A percentile compares a stretch with the other conserved stretches of the same genome.
These are phyloP conservation scores for Aspergillus sclerotiicarbonarius DNA, from an alignment of 495 filamentous ascomycete species.

Conservation along the genomic window DNA sequence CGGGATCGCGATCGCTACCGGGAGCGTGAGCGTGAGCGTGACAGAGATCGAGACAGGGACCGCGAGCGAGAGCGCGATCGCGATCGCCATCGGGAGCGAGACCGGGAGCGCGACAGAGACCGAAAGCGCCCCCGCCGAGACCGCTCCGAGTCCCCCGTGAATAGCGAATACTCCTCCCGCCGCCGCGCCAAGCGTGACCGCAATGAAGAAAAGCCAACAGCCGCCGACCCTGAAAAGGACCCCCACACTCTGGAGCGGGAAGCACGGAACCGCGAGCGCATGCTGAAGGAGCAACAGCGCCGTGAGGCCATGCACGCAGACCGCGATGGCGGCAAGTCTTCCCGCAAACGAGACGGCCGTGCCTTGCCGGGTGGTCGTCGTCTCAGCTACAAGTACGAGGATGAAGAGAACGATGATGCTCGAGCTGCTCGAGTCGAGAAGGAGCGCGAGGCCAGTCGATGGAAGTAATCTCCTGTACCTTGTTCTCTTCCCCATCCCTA, in stretches of 20 bases:
- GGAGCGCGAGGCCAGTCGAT: constrained; percentile 44
- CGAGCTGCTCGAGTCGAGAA: constrained; percentile 45
- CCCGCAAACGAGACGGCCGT: constrained; percentile 50
- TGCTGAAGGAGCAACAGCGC: constrained; percentile 75
- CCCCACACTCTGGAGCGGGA: constrained; percentile 76
- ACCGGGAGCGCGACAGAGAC: constrained; percentile 46
- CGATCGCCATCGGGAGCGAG: constrained; percentile 43
- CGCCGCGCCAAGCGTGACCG: constrained; percentile 38
- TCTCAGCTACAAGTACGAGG: constrained; percentile 60
- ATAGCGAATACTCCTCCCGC: constrained; percentile 34
- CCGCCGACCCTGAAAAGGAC: constrained; percentile 52
- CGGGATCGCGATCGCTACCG: constrained; percentile 27
- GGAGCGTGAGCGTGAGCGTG: constrained; percentile 32
- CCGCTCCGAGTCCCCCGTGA: constrained; percentile 40
- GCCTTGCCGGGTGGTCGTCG: constrained; percentile 50
- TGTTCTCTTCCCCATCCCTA: no score
- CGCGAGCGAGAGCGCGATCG: constrained; percentile 47
- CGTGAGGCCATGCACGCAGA: constrained; percentile 56
- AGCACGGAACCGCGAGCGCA: constrained; percentile 69
- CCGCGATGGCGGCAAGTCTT: constrained; percentile 42
- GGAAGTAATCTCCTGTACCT: constrained; percentile 20
- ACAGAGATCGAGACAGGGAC: constrained; percentile 44
- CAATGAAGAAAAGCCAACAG: constrained; percentile 28
- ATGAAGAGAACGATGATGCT: constrained; percentile 49
- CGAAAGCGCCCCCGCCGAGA: constrained; percentile 57